Conservation (phyloP, 73 alveolate species). For the Tetrahymena elliotti region DNA sequence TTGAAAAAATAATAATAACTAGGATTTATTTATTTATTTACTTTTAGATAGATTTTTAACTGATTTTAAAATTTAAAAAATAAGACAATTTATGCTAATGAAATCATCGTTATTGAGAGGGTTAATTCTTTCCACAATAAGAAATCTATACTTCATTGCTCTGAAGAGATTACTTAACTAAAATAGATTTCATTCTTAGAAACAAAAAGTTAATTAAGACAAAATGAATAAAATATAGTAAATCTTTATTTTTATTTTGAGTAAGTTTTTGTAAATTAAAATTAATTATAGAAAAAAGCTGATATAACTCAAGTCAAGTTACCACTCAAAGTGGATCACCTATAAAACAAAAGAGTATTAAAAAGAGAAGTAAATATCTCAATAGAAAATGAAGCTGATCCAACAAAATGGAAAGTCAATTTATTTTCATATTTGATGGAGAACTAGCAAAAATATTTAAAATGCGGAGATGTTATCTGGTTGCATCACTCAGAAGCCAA, state of each 20-base stretch:
- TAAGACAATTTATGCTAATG: neutral
- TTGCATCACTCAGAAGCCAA: conserved; percentile 41
- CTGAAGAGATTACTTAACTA: neutral
- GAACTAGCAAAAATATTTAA: conserved; percentile 13
- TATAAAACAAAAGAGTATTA: neutral
- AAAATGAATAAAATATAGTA: neutral
- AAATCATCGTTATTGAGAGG: neutral
- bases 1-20: neutral
- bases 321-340: neutral
- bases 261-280: too few species aligned
- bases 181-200: neutral
- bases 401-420: conserved; percentile 25
- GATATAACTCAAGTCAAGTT: neutral
- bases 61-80: neutral
- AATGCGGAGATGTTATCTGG: conserved; percentile 47
- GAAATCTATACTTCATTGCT: neutral
- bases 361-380: conserved; percentile 39
- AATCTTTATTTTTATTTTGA: neutral
- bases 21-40: neutral
- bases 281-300: neutral
- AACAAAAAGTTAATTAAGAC: neutral
- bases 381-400: conserved; percentile 15
- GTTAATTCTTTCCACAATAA: neutral
- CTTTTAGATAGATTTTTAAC: neutral
- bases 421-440: conserved; percentile 23